Evolutionary conservation across 805 yeast species (phyloP).

Genomic region (Lipomyces sp.): DNA sequence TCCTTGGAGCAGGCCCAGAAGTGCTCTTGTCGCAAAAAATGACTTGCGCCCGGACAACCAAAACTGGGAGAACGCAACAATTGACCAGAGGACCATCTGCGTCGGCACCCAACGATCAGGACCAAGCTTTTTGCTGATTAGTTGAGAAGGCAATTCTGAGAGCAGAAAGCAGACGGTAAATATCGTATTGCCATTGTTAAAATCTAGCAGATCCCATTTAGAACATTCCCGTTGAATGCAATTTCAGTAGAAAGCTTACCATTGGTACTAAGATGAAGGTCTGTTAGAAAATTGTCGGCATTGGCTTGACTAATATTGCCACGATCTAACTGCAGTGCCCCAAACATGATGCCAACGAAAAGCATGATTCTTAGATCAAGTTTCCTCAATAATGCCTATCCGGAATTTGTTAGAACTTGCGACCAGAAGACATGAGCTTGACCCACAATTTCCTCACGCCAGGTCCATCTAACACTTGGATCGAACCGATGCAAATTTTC

Average conservation of each 20-base stretch:
- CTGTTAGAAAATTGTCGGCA: slow-evolving; percentile 58
- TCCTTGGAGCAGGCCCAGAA: slow-evolving; percentile 62
- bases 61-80: slow-evolving; percentile 58
- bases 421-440: not conserved
- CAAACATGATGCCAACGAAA: slow-evolving; percentile 48
- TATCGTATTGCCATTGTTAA: slow-evolving; percentile 61
- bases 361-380: slow-evolving; percentile 16
- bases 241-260: slow-evolving; percentile 28
- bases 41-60: slow-evolving; percentile 50
- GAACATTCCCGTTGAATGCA: not conserved
- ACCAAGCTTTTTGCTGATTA: slow-evolving; percentile 63
- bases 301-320: slow-evolving; percentile 60
- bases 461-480: slow-evolving; percentile 61
- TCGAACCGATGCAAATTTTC: slow-evolving; percentile 53
- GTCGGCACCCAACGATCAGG: slow-evolving; percentile 65
- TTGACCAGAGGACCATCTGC: slow-evolving; percentile 59
- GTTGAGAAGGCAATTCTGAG: slow-evolving; percentile 68
- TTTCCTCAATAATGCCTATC: slow-evolving; percentile 15
- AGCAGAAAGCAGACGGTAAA: slow-evolving; percentile 56
- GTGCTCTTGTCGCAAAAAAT: slow-evolving; percentile 55
- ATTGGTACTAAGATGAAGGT: slow-evolving; percentile 56
- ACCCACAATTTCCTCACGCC: slow-evolving; percentile 51
- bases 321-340: slow-evolving; percentile 61
- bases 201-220: slow-evolving; percentile 49
- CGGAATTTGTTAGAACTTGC: no score